Conservation (phyloP, 352 stramenopile species). For the Pythium apleroticum region DNA sequence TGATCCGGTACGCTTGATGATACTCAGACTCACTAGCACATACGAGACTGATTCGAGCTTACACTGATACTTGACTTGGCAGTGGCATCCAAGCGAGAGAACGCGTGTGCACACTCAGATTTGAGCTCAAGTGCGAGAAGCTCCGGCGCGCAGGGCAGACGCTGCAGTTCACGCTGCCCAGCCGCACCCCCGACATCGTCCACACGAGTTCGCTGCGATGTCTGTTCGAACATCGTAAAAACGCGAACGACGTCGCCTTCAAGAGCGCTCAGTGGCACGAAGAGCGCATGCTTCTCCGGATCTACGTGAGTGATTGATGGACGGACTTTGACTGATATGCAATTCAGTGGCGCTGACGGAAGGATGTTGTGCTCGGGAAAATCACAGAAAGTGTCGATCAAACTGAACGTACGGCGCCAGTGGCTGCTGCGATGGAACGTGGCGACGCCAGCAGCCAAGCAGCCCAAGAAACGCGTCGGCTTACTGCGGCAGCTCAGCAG, state of each 20-base stretch:
- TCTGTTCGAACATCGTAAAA: conserved; percentile 50
- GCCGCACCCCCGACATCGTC: conserved; percentile 23
- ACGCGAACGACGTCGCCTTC: conserved; percentile 37
- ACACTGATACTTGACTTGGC: conserved; percentile 7
- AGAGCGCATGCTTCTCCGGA: conserved; percentile 44
- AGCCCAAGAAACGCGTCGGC: conserved; percentile 1
- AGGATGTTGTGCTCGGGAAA: too few species aligned
- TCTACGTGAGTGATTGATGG: conserved; percentile 41
- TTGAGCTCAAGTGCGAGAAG: conserved; percentile 50
- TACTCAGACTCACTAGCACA: too few species aligned
- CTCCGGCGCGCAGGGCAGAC: conserved; percentile 31
- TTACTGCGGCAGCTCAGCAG: conserved; percentile 1
- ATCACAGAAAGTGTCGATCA: conserved; percentile 26
- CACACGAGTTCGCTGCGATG: conserved; percentile 25
- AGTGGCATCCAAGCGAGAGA: conserved; percentile 57
- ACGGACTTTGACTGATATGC: too few species aligned
- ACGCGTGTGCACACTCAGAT: conserved; percentile 45
- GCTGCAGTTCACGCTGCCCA: conserved; percentile 47
- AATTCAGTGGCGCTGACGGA: too few species aligned
- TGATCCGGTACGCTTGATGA: conserved; percentile 57
- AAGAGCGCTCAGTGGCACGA: conserved; percentile 43
- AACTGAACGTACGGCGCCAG: conserved; percentile 19
- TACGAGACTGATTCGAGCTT: too few species aligned
- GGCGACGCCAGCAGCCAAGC: background rate
- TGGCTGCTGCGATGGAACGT: conserved; percentile 17